Conservation (phyloP, 2,329 filamentous ascomycete genomes). For the Monilinia fructicola region DNA sequence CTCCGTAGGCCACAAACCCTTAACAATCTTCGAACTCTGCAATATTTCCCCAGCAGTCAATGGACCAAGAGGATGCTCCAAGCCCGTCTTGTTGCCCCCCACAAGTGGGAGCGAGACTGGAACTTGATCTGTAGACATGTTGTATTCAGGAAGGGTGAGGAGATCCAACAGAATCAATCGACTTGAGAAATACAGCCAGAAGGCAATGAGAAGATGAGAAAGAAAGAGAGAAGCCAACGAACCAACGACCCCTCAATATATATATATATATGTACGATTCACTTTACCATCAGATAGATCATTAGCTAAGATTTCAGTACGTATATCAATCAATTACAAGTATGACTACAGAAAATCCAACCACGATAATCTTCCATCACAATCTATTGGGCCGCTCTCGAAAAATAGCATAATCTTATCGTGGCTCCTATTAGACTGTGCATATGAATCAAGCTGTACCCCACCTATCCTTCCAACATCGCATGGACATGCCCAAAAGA, state of each 20-base stretch:
- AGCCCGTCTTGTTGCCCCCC: constrained; percentile 31
- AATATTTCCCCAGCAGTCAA: constrained; percentile 58
- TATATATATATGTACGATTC: constrained; percentile 5
- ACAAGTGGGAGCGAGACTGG: constrained; percentile 32
- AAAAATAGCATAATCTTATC: constrained; percentile 13
- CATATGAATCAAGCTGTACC: constrained; percentile 21
- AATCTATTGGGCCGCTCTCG: background rate
- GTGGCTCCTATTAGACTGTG: constrained; percentile 2
- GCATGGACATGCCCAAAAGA: constrained; percentile 31
- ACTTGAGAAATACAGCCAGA: background rate
- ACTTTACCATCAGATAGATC: background rate
- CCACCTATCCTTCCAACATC: constrained; percentile 26
- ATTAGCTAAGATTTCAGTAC: background rate
- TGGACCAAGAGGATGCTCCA: constrained; percentile 58
- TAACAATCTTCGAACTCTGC: constrained; percentile 50
- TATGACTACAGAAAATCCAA: background rate
- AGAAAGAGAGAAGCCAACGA: background rate
- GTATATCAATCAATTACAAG: background rate
- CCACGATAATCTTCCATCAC: constrained; percentile 1
- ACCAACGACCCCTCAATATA: constrained; percentile 8
- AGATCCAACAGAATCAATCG: background rate
- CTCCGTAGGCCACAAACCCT: constrained; percentile 53
- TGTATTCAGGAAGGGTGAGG: background rate
- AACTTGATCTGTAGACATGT: constrained; percentile 29
- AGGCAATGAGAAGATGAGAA: background rate